Evolutionary conservation across 1,284 basidiomycete species (phyloP).

Genomic region (Peniophora sp.): DNA sequence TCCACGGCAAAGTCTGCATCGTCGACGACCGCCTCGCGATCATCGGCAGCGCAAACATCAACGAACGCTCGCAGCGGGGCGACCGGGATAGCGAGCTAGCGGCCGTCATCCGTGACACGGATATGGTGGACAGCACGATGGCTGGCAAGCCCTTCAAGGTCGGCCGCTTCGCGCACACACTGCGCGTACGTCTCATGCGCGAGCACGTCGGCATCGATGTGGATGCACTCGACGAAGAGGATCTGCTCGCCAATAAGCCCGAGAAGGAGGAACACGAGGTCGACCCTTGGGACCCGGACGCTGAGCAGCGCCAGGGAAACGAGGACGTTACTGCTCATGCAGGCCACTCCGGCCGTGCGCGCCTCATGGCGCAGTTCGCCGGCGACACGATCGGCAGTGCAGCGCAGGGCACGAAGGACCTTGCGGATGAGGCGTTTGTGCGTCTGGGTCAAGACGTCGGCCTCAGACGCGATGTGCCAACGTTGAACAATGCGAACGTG

Average conservation of each 20-base stretch:
- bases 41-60: constrained; percentile 99
- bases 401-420: not conserved
- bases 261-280: constrained; percentile 45
- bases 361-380: constrained; percentile 28
- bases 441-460: constrained; percentile 30
- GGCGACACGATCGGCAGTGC: constrained; percentile 33
- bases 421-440: not conserved
- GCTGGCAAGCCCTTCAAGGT: constrained; percentile 93
- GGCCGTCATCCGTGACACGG: constrained; percentile 90
- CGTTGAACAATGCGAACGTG: constrained; percentile 31
- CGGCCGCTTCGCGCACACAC: constrained; percentile 91
- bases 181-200: constrained; percentile 91
- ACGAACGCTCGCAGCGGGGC: constrained; percentile 92
- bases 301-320: constrained; percentile 53
- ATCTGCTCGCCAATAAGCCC: constrained; percentile 53
- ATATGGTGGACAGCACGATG: constrained; percentile 94
- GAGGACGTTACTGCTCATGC: constrained; percentile 26
- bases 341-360: constrained; percentile 8
- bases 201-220: constrained; percentile 96
- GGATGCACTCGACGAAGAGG: constrained; percentile 80
- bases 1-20: constrained; percentile 86
- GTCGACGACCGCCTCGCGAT: constrained; percentile 97
- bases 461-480: constrained; percentile 27
- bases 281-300: constrained; percentile 74
- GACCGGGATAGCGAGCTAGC: constrained; percentile 97